Base-by-base conservation (phyloP, 1,284 basidiomycete species). In the Erythrobasidium hasegawianum region DNA sequence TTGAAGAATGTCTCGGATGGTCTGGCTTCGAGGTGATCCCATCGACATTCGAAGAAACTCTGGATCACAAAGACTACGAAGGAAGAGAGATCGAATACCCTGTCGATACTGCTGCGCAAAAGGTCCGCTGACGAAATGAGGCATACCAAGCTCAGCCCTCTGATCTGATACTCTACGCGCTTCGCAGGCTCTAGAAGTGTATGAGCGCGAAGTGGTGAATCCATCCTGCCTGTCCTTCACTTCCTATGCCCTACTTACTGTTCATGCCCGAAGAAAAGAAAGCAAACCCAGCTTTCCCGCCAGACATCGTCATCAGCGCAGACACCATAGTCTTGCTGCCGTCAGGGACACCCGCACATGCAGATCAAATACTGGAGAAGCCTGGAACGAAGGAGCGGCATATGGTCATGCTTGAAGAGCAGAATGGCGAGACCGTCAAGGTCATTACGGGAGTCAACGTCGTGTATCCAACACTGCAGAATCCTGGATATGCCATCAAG, bases 261-360 rank as follows among this genome's bases (percentile, higher is more conserved):
- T 33, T 4, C 33, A 9, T 1, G 20, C 9, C 40, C n/a, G n/a
- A 47, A 47, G 22, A 24, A 43, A 29, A 70, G 59, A 70, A 71
- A 59, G 80, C 85, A 64, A 78, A 88, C 71, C 88, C 89, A 8
- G 86, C 90, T 20, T 85, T 95, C 74, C 83, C 90, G 0, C 93
- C 94, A 2, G 94, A 97, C 78, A 83, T 97, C 24, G 92, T 97
- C 52, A 97, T 98, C 50, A 57, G 73, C 90, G 93, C 92, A 68
- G 93, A 97, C 75, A 96, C 93, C 0, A 85, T 97, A 16, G 90
- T 96, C 20, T 80, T 96, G 55, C 89, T 88, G 18, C 89, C 90
- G 66, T 84, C 85, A 0, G 13, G 80, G 81, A 64, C 84, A 1
- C 67, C 57, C 5, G 52, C 64, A 76, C 14, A 64, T 74, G 79